These are phyloP conservation scores for Dichotomopilus funicola DNA, from an alignment of 2,329 filamentous ascomycete genomes.

Conservation along the genomic window DNA sequence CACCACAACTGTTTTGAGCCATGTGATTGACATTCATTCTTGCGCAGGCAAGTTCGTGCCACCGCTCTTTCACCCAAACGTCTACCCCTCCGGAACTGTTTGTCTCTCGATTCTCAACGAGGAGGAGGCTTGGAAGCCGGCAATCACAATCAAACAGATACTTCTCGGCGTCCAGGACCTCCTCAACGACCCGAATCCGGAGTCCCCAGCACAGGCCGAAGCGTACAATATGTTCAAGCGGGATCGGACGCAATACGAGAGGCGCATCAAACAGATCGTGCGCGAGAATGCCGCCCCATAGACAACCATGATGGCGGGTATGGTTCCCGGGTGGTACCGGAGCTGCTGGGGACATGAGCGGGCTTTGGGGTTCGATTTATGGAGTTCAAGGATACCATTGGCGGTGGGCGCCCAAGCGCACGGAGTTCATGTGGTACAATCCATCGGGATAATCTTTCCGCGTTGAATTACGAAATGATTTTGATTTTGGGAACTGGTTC, in stretches of 20 bases:
- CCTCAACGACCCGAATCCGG: slow-evolving; percentile 92
- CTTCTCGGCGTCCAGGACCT: slow-evolving; percentile 92
- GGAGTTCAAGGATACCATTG: slow-evolving; percentile 20
- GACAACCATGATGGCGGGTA: slow-evolving; percentile 14
- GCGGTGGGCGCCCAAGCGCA: slow-evolving; percentile 10
- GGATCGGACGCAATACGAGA: slow-evolving; percentile 80
- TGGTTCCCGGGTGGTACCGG: background rate
- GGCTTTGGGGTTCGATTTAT: slow-evolving; percentile 4
- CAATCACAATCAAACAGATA: slow-evolving; percentile 98
- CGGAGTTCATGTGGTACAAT: slow-evolving; percentile 18
- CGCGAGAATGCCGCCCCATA: slow-evolving; percentile 78
- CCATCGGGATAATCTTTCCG: slow-evolving; percentile 10
- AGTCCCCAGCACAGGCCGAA: slow-evolving; percentile 93
- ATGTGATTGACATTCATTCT: slow-evolving; percentile 17
- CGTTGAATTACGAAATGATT: slow-evolving; percentile 3
- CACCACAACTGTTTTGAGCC: slow-evolving; percentile 8
- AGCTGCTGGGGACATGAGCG: background rate
- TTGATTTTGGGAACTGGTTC: slow-evolving; percentile 2
- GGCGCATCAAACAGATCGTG: slow-evolving; percentile 78
- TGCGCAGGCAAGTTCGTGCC: slow-evolving; percentile 84
- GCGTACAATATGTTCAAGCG: slow-evolving; percentile 97
- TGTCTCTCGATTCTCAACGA: slow-evolving; percentile 97
- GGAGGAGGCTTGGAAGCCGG: slow-evolving; percentile 96
- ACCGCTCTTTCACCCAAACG: slow-evolving; percentile 95
- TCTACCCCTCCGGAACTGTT: slow-evolving; percentile 96